A percentile compares a stretch with the other conserved stretches of the same genome.
These are phyloP conservation scores for Carpinus fangiana DNA, from an alignment of 306 rosid species.

Conservation along the genomic window DNA sequence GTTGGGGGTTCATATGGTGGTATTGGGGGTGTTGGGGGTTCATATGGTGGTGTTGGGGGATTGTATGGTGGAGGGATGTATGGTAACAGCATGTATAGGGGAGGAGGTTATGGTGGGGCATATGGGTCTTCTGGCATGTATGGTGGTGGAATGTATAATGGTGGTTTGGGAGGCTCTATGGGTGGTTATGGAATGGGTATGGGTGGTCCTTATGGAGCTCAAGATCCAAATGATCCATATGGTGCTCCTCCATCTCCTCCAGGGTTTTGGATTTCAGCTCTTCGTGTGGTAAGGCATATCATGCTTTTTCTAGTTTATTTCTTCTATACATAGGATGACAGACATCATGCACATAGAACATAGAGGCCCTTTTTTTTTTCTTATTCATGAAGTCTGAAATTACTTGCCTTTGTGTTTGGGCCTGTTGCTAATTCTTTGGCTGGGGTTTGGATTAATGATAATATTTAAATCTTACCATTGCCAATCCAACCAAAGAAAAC, in stretches of 20 bases:
- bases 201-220: slow-evolving; percentile 88
- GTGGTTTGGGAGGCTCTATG: slow-evolving; percentile 75
- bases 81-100: slow-evolving; percentile 76
- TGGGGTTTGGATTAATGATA: not conserved
- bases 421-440: not conserved
- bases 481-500: not conserved
- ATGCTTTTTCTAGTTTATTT: slow-evolving; percentile 19
- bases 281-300: slow-evolving; percentile 74
- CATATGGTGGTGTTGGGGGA: slow-evolving; percentile 48
- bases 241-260: slow-evolving; percentile 92
- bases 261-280: slow-evolving; percentile 84
- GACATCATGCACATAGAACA: slow-evolving; percentile 2
- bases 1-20: no score
- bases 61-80: slow-evolving; percentile 84
- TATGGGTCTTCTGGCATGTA: slow-evolving; percentile 88
- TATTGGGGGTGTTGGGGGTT: not conserved
- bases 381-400: not conserved
- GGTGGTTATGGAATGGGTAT: slow-evolving; percentile 90
- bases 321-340: slow-evolving; percentile 16
- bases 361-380: not conserved
- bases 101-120: slow-evolving; percentile 72
- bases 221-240: slow-evolving; percentile 93
- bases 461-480: not conserved
- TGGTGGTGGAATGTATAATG: slow-evolving; percentile 87
- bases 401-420: not conserved